A percentile compares a stretch with the other conserved stretches of the same genome.
phyloP scores from a whole-genome alignment of 306 rosid species.

The Nissolia schottii region DNA sequence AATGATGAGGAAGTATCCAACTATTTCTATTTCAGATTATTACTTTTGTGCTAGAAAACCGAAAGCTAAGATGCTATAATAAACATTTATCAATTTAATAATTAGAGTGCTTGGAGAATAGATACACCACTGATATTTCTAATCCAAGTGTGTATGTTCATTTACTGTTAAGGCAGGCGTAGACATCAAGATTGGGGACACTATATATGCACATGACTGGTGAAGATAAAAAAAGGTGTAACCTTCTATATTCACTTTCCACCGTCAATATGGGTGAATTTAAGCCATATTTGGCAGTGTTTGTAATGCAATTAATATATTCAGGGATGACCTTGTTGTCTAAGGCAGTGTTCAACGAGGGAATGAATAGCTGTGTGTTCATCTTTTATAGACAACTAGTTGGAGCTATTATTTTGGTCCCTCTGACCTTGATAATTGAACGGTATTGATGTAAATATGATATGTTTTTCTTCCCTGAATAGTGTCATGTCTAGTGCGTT shows the following conservation, averaged over 20 bases:
- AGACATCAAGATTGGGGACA: neutral
- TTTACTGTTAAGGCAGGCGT: neutral
- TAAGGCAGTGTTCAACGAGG: conserved; percentile 48
- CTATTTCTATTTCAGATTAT: neutral
- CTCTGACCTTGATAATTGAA: conserved; percentile 40
- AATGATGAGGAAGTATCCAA: neutral
- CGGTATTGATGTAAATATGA: conserved; percentile 18
- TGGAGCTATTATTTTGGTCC: conserved; percentile 45
- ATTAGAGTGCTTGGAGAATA: conserved; percentile 36
- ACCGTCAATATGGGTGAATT: conserved; percentile 34
- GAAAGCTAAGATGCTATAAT: conserved; percentile 30
- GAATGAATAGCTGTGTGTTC: conserved; percentile 44
- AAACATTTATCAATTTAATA: conserved; percentile 23
- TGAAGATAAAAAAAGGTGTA: conserved; percentile 1
- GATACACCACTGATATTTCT: conserved; percentile 36
- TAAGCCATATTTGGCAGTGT: conserved; percentile 48
- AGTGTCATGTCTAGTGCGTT: neutral
- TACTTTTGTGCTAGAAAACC: neutral
- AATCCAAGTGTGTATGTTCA: neutral
- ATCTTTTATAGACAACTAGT: conserved; percentile 43
- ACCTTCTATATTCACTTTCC: neutral
- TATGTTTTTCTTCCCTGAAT: neutral
- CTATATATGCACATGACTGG: conserved; percentile 1
- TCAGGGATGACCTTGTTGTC: conserved; percentile 49
- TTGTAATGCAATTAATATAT: conserved; percentile 41